These are phyloP conservation scores for Coniochaeta pulveracea DNA, from an alignment of 2,329 filamentous ascomycete genomes.

Conservation along the genomic window DNA sequence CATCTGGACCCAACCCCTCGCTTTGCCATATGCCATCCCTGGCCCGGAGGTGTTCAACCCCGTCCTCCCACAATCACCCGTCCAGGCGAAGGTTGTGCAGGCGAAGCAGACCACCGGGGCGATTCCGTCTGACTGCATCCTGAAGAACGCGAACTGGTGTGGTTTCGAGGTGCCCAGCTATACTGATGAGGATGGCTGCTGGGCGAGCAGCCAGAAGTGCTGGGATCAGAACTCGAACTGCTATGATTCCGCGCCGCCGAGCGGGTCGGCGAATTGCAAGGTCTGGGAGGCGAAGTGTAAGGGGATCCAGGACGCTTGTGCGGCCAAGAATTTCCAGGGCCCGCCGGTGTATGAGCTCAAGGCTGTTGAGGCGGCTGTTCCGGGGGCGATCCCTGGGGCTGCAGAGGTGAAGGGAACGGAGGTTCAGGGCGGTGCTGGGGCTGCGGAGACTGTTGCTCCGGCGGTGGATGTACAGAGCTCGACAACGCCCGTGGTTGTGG, in stretches of 20 bases:
- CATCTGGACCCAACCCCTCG: conserved; percentile 42
- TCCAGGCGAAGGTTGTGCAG: conserved; percentile 7
- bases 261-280: conserved; percentile 47
- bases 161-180: conserved; percentile 49
- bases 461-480: background rate
- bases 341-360: conserved; percentile 31
- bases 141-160: conserved; percentile 66
- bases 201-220: conserved; percentile 41
- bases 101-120: conserved; percentile 28
- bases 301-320: conserved; percentile 30
- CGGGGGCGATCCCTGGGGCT: conserved; percentile 23
- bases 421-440: background rate
- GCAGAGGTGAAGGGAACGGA: background rate
- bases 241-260: conserved; percentile 45
- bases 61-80: conserved; percentile 8
- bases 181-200: conserved; percentile 45
- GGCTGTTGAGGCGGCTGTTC: conserved; percentile 15
- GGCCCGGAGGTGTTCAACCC: conserved; percentile 45
- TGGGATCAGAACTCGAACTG: conserved; percentile 49
- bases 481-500: too few species aligned
- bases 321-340: conserved; percentile 29
- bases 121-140: conserved; percentile 43
- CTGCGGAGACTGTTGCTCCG: too few species aligned
- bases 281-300: conserved; percentile 53
- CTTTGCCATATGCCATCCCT: conserved; percentile 44